These are phyloP conservation scores for Xylariaceae sp. DNA, from an alignment of 2,329 filamentous ascomycete species.

Conservation along the genomic window DNA sequence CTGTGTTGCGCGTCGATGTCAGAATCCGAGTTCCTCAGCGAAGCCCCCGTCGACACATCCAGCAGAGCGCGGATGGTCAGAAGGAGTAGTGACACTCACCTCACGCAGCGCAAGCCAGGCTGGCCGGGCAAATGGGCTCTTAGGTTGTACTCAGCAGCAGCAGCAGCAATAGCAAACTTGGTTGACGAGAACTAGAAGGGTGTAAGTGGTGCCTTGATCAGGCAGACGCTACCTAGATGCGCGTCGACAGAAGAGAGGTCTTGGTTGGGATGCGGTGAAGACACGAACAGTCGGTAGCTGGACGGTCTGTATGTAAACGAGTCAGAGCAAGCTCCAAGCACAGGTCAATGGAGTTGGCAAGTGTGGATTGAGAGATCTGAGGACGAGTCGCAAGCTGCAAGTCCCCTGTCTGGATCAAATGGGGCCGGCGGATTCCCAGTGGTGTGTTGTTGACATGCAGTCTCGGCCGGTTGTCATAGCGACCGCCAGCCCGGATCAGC, in stretches of 20 bases:
- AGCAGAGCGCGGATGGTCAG: too few species aligned
- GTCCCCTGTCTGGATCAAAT: conserved; percentile 3
- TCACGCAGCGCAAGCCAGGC: conserved; percentile 31
- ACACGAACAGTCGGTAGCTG: neutral
- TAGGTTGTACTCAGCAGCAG: conserved; percentile 25
- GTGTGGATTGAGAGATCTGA: conserved; percentile 1
- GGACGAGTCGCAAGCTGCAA: conserved; percentile 2
- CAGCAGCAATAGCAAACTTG: conserved; percentile 25
- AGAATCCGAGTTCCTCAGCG: conserved; percentile 6
- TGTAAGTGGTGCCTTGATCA: conserved; percentile 19
- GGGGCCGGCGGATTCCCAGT: conserved; percentile 6
- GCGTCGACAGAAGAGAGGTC: neutral
- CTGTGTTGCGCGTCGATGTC: too few species aligned
- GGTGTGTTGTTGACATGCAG: conserved; percentile 7
- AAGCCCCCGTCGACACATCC: too few species aligned
- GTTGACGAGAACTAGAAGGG: conserved; percentile 23
- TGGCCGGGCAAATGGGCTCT: conserved; percentile 25
- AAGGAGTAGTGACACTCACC: conserved; percentile 18
- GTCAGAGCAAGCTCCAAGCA: conserved; percentile 1
- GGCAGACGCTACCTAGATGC: conserved; percentile 4
- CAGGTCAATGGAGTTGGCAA: conserved; percentile 1
- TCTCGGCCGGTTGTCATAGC: conserved; percentile 8
- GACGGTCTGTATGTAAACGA: conserved; percentile 4
- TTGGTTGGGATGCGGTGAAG: neutral
- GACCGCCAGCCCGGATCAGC: conserved; percentile 1